A percentile compares a stretch with the other conserved stretches of the same genome.
Conservation (phyloP, 2,329 filamentous ascomycete genomes). For the Waltergamsia citrina region DNA sequence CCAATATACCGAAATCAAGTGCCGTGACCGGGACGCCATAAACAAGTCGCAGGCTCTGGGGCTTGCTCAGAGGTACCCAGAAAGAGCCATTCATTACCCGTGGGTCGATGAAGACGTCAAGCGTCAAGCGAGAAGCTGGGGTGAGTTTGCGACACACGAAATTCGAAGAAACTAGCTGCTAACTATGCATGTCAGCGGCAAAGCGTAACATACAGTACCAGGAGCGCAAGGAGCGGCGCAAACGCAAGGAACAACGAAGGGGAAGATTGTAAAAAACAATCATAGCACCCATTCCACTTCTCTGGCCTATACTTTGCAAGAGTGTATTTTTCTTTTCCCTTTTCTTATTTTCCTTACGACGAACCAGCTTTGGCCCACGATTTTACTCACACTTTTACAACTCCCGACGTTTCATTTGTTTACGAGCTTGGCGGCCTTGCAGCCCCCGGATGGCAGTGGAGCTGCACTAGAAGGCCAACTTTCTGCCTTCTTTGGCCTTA, state of each 20-base stretch:
- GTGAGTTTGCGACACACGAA: slow-evolving; percentile 19
- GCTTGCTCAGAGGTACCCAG: slow-evolving; percentile 33
- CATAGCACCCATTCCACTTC: neutral
- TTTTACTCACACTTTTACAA: neutral
- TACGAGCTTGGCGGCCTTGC: neutral
- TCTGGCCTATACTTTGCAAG: neutral
- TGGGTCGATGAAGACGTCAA: slow-evolving; percentile 33
- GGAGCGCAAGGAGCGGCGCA: slow-evolving; percentile 24
- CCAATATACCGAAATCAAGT: slow-evolving; percentile 26
- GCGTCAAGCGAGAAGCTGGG: slow-evolving; percentile 24
- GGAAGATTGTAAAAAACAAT: slow-evolving; percentile 1
- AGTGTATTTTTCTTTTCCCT: no score
- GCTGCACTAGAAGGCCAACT: no score
- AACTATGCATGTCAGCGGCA: slow-evolving; percentile 12
- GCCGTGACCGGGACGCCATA: slow-evolving; percentile 25
- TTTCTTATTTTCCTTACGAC: neutral
- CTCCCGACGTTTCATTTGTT: neutral
- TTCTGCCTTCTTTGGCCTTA: no score
- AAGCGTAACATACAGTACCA: slow-evolving; percentile 25
- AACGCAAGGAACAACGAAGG: slow-evolving; percentile 22
- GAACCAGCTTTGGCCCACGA: no score
- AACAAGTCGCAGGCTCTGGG: slow-evolving; percentile 25
- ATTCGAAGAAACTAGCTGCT: neutral
- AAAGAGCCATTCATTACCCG: slow-evolving; percentile 32
- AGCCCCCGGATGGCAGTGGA: no score